phyloP scores from a whole-genome alignment of 495 filamentous ascomycete genomes.

The Pseudoneurospora amorphoporcata region DNA sequence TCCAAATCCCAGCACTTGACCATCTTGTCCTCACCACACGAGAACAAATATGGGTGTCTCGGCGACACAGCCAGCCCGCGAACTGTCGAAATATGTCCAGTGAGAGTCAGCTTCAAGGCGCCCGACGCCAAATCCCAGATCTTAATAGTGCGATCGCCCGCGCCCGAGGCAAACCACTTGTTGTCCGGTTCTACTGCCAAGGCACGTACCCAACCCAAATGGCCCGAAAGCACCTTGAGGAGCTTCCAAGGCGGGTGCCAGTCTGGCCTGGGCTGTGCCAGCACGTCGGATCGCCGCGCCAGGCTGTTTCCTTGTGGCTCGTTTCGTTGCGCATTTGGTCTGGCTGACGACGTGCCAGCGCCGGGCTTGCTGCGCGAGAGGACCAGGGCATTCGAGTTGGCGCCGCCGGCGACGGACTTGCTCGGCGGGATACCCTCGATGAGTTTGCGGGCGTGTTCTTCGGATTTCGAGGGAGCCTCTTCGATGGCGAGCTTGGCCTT shows the following conservation, averaged over 20 bases:
- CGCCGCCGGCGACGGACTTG: constrained; percentile 26
- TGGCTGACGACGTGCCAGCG: constrained; percentile 3
- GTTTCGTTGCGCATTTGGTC: constrained; percentile 11
- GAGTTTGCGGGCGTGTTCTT: constrained; percentile 53
- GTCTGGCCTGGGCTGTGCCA: constrained; percentile 67
- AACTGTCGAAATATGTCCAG: constrained; percentile 95
- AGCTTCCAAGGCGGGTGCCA: constrained; percentile 99
- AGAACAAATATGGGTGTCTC: constrained; percentile 94
- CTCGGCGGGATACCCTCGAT: constrained; percentile 54
- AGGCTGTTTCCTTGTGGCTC: constrained; percentile 38
- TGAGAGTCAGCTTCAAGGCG: constrained; percentile 71
- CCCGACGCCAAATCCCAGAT: constrained; percentile 96
- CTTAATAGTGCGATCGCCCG: constrained; percentile 95
- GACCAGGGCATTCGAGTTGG: constrained; percentile 50
- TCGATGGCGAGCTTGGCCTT: constrained; percentile 26
- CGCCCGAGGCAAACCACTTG: constrained; percentile 94
- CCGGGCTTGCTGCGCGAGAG: constrained; percentile 25
- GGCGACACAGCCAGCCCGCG: constrained; percentile 88
- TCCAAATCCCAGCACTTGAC: constrained; percentile 99
- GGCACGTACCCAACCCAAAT: constrained; percentile 89
- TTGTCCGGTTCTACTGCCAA: constrained; percentile 92
- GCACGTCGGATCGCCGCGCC: constrained; percentile 50
- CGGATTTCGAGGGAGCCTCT: constrained; percentile 32
- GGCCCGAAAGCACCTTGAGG: constrained; percentile 93
- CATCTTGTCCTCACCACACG: constrained; percentile 98